A percentile compares a stretch with the other conserved stretches of the same genome.
These are phyloP conservation scores for Ramaria sp. DNA, from an alignment of 768 basidiomycete genomes.

Conservation along the genomic window DNA sequence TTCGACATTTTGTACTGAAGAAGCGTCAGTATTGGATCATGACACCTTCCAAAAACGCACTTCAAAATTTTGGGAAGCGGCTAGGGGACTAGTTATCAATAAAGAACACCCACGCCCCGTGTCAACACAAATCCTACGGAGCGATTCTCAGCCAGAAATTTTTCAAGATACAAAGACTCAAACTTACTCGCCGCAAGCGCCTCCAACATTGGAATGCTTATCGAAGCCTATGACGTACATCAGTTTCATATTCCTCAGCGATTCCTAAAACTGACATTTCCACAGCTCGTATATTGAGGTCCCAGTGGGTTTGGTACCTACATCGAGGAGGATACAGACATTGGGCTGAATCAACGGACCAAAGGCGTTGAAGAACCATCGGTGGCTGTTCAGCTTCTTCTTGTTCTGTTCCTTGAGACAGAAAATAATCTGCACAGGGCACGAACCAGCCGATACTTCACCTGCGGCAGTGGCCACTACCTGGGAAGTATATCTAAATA, in stretches of 20 bases:
- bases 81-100: constrained; percentile 62
- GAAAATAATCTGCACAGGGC: constrained; percentile 81
- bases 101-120: constrained; percentile 63
- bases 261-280: constrained; percentile 48
- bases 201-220: constrained; percentile 76
- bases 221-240: constrained; percentile 42
- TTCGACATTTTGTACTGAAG: constrained; percentile 88
- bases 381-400: constrained; percentile 92
- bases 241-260: neutral
- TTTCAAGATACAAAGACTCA: neutral
- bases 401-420: constrained; percentile 94
- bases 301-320: constrained; percentile 90
- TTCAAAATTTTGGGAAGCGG: constrained; percentile 95
- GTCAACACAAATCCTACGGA: constrained; percentile 66
- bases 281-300: constrained; percentile 95
- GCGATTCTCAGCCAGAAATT: neutral
- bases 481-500: constrained; percentile 57
- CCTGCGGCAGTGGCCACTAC: constrained; percentile 71
- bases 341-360: constrained; percentile 81
- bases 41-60: constrained; percentile 19
- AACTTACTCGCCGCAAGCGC: constrained; percentile 86
- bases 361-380: constrained; percentile 98
- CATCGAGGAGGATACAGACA: constrained; percentile 86
- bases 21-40: neutral
- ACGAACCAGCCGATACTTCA: constrained; percentile 64